Evolutionary conservation across 495 filamentous ascomycete species (phyloP), one percentile per base, ranked within the genome.

Genomic region (Hypoxylon subgilvum): DNA sequence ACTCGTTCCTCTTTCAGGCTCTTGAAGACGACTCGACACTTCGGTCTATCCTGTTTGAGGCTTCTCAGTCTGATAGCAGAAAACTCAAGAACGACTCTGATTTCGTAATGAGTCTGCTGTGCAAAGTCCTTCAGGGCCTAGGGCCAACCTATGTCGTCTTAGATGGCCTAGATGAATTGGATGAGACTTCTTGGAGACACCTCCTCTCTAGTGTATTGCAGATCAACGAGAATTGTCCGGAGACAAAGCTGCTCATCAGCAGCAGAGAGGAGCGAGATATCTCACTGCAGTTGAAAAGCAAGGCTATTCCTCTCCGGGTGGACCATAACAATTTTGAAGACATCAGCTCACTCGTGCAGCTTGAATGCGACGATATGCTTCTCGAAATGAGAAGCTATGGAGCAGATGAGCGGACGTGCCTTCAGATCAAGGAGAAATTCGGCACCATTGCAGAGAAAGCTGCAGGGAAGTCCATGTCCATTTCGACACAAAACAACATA

Each of bases 201-300:
- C 49, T 60, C 23, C 49, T 60, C 14, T 41, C 35, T n/a, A 17
- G 12, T 16, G 3, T 60, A 19, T 35, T 60, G 1, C 14, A 43
- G 28, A 36, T 60, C 19, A 52, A 34, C 12, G 27, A 53, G 10
- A 48, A 12, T 10, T 60, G 56, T 9, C 56, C 56, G 4, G 49
- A 53, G 41, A 43, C 48, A 12, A 60, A 60, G 16, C 21, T 60
- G 1, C 56, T 60, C 9, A 42, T 60, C 3, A 60, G 56, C 17
- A 60, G 56, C 14, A 48, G 56, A 36, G 49, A 53, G 23, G 56
- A 60, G 6, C 41, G 42, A 3, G 42, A 36, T 28, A 60, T 60
- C 2, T 39, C 42, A 5, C 6, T 53, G 3, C 56, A 22, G 5
- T 14, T 53, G 1, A 16, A 12, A 0, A 18, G 14, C n/a, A 48